Evolutionary conservation across 371 early-diverging fungal genomes (phyloP).

Genomic region (Mucor racemosus): DNA sequence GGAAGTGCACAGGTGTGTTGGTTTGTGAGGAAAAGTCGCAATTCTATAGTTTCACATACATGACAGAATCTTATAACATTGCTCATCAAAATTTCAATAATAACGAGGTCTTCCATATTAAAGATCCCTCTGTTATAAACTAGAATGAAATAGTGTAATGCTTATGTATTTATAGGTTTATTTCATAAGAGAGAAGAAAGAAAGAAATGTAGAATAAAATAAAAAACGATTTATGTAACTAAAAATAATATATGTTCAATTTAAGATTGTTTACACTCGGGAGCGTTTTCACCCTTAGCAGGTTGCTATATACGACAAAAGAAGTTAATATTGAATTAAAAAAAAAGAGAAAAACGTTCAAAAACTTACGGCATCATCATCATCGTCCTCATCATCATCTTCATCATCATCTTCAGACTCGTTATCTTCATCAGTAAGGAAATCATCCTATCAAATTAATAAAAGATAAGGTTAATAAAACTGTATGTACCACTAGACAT

Average conservation of each 20-base stretch:
- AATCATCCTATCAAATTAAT: constrained; percentile 55
- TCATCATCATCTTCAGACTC: constrained; percentile 59
- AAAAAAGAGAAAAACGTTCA: neutral
- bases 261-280: constrained; percentile 71
- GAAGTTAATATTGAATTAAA: neutral
- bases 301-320: constrained; percentile 29
- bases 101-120: too few relatives aligned
- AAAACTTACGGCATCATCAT: constrained; percentile 62
- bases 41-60: too few relatives aligned
- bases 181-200: constrained; percentile 6
- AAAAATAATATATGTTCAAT: neutral
- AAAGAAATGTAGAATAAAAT: constrained; percentile 6
- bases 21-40: too few relatives aligned
- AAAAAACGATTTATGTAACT: constrained; percentile 1
- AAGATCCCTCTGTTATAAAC: too few relatives aligned
- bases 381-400: constrained; percentile 58
- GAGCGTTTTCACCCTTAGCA: constrained; percentile 61
- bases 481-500: neutral
- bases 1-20: too few relatives aligned
- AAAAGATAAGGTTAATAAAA: neutral
- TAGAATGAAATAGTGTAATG: neutral
- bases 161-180: constrained; percentile 2
- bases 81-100: too few relatives aligned
- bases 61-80: too few relatives aligned
- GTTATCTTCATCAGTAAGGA: constrained; percentile 69